phyloP scores from a whole-genome alignment of 2,329 filamentous ascomycete species.

The Cercospora canescens region DNA sequence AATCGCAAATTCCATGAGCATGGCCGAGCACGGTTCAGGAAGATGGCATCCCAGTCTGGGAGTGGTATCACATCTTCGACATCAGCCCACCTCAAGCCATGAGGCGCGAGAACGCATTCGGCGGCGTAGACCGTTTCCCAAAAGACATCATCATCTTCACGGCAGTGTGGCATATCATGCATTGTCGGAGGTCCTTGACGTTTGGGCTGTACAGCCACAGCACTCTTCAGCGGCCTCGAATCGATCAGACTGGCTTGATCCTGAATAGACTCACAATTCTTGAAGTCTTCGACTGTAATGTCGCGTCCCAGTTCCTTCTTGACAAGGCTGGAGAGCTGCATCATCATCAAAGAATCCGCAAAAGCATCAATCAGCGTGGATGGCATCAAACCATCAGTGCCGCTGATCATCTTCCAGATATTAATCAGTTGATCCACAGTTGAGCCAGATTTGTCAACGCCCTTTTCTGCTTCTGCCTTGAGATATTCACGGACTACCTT shows the following conservation, averaged over 20 bases:
- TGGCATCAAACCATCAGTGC: slow-evolving; percentile 28
- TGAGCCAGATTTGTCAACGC: slow-evolving; percentile 30
- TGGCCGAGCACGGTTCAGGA: slow-evolving; percentile 31
- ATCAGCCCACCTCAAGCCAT: slow-evolving; percentile 34
- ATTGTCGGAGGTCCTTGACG: slow-evolving; percentile 32
- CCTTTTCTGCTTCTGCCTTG: slow-evolving; percentile 27
- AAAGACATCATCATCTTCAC: slow-evolving; percentile 29
- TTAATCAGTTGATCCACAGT: slow-evolving; percentile 33
- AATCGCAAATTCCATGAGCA: slow-evolving; percentile 36
- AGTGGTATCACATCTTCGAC: slow-evolving; percentile 38
- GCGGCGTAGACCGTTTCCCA: slow-evolving; percentile 28
- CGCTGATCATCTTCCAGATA: slow-evolving; percentile 36
- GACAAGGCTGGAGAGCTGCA: slow-evolving; percentile 36
- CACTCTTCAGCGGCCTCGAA: slow-evolving; percentile 24
- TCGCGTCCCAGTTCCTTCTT: slow-evolving; percentile 35
- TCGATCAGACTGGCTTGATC: slow-evolving; percentile 35
- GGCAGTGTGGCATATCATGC: slow-evolving; percentile 32
- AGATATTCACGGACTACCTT: slow-evolving; percentile 32
- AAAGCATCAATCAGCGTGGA: slow-evolving; percentile 30
- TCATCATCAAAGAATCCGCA: slow-evolving; percentile 38
- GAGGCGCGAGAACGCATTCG: slow-evolving; percentile 23
- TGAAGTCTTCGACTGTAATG: slow-evolving; percentile 37
- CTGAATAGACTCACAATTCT: slow-evolving; percentile 34
- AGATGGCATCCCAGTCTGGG: slow-evolving; percentile 37
- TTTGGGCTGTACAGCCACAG: slow-evolving; percentile 19